Conservation (phyloP, 2,329 filamentous ascomycete genomes). For the Penicillium sp. region DNA sequence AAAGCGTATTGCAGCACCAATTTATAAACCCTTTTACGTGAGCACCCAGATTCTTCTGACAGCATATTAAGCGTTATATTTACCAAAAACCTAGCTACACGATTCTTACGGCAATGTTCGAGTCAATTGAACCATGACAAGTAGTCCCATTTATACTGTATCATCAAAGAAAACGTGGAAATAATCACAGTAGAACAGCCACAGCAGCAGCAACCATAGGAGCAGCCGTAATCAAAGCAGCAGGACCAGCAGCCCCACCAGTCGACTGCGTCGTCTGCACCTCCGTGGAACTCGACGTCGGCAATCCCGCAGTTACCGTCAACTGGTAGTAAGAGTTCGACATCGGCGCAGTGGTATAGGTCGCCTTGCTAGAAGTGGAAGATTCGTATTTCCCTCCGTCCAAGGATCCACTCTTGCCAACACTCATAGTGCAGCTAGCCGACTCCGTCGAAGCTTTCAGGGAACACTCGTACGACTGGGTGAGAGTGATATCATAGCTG, state of each 20-base stretch:
- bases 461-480: slow-evolving; percentile 12
- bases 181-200: slow-evolving; percentile 13
- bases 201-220: slow-evolving; percentile 20
- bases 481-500: slow-evolving; percentile 16
- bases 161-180: neutral
- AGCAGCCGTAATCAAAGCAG: slow-evolving; percentile 19
- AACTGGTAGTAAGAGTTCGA: slow-evolving; percentile 7
- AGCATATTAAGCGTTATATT: no score
- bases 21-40: neutral
- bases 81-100: neutral
- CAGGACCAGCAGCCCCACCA: slow-evolving; percentile 11
- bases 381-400: neutral
- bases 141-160: neutral
- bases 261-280: neutral
- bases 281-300: neutral
- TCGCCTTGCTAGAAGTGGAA: slow-evolving; percentile 2
- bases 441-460: slow-evolving; percentile 12
- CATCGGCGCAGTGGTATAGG: slow-evolving; percentile 2
- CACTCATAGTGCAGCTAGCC: slow-evolving; percentile 17
- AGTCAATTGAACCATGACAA: neutral
- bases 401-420: slow-evolving; percentile 4
- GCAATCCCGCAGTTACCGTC: slow-evolving; percentile 17
- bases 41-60: no score
- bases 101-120: neutral
- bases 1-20: neutral